Evolutionary conservation across 2,329 filamentous ascomycete species (phyloP), one percentile per base, ranked within the genome.

Genomic region (Eutypella sp.): DNA sequence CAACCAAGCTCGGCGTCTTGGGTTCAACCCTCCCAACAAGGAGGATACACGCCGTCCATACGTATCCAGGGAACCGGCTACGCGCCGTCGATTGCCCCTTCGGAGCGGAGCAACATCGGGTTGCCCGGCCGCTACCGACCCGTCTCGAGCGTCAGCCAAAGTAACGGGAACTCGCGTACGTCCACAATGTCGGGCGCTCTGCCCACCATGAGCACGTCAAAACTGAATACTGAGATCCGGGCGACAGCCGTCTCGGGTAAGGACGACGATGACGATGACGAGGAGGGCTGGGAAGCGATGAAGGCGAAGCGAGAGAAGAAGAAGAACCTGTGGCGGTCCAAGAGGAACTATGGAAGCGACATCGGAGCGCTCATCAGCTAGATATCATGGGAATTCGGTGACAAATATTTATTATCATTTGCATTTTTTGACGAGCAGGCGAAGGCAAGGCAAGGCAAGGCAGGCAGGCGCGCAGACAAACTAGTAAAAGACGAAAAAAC

Each of bases 61-160:
- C 67, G 65, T 46, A 56, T 66, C 44, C 73, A 68, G 66, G 78
- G 71, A 40, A 66, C 67, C 42, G 82, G 81, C 8, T 97, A 97
- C 67, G 79, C 90, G 1, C 83, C 90, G 1, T 97, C 92, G 1
- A 95, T 99, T 55, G 92, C 93, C 2, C 93, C 93, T 1, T 96
- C 89, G 5, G 93, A 97, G 70, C 85, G 93, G 50, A 97, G 91
- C 74, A 97, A 95, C 64, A 74, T 96, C 50, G 93, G 93, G 15
- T 77, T 95, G 43, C 90, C 93, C 8, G 85, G 89, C 25, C 83
- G 93, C 38, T 99, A 99, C 68, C 81, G 93, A 39, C 90, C 93
- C 2, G 92, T 97, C 1, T 90, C 88, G 0, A 84, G 85, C 36
- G 72, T 76, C 45, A 73, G 71, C 7, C 61, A 65, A 5, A 50